Conservation (phyloP, 805 yeast species). For the Metschnikowia gelsemii region DNA sequence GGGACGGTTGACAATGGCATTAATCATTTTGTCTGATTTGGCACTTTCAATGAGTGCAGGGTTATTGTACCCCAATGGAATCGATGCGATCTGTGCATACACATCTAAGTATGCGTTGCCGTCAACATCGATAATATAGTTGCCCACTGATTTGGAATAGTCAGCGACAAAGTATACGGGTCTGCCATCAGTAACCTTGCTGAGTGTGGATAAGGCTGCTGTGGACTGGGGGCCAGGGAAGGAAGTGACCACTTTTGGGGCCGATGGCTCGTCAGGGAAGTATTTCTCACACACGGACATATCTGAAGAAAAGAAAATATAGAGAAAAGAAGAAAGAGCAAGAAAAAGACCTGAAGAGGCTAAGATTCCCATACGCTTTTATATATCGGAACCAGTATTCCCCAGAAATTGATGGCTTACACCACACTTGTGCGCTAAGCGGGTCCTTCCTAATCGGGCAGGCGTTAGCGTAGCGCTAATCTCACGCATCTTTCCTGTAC, state of each 20-base stretch:
- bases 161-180: constrained; percentile 76
- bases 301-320: background rate
- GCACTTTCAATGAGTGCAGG: constrained; percentile 72
- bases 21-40: constrained; percentile 63
- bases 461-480: background rate
- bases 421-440: background rate
- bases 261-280: constrained; percentile 79
- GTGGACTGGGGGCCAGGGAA: constrained; percentile 78
- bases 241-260: constrained; percentile 60
- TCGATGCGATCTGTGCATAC: constrained; percentile 83
- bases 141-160: constrained; percentile 71
- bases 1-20: constrained; percentile 78
- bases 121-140: constrained; percentile 77
- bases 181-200: constrained; percentile 65
- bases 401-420: too few relatives aligned
- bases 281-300: constrained; percentile 51
- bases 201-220: constrained; percentile 52
- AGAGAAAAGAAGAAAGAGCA: background rate
- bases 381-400: constrained; percentile 1
- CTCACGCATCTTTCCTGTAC: background rate
- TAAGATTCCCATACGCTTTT: constrained; percentile 8
- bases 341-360: constrained; percentile 1
- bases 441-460: constrained; percentile 2
- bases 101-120: constrained; percentile 74
- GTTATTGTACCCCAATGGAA: constrained; percentile 83